Evolutionary conservation across 2,329 filamentous ascomycete genomes (phyloP).

Genomic region (Biscogniauxia sp.): DNA sequence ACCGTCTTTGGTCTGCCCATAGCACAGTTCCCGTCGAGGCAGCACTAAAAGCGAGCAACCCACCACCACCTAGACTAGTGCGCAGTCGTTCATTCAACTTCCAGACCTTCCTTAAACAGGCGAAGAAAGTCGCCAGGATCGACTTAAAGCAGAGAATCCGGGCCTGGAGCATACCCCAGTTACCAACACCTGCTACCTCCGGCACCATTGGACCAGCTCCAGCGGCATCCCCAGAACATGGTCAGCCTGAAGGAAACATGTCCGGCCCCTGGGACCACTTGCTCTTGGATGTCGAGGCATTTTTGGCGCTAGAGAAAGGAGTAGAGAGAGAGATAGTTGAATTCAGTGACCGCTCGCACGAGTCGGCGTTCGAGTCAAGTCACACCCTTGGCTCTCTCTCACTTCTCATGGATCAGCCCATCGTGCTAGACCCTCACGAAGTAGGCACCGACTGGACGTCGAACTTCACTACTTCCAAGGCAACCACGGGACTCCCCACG

Average conservation of each 20-base stretch:
- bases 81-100: slow-evolving; percentile 69
- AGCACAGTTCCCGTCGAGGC: slow-evolving; percentile 57
- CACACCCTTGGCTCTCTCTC: slow-evolving; percentile 64
- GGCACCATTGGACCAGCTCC: slow-evolving; percentile 38
- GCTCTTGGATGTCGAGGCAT: slow-evolving; percentile 60
- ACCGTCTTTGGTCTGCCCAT: slow-evolving; percentile 68
- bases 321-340: slow-evolving; percentile 63
- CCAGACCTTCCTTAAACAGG: slow-evolving; percentile 71
- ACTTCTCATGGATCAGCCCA: slow-evolving; percentile 68
- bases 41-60: slow-evolving; percentile 58
- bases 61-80: slow-evolving; percentile 63
- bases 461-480: slow-evolving; percentile 37
- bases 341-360: slow-evolving; percentile 66
- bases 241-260: slow-evolving; percentile 13
- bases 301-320: slow-evolving; percentile 60
- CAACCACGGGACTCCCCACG: slow-evolving; percentile 34
- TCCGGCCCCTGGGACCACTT: slow-evolving; percentile 43
- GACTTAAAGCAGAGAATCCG: slow-evolving; percentile 71
- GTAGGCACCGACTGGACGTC: slow-evolving; percentile 58
- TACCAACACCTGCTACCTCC: slow-evolving; percentile 36
- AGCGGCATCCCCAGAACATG: slow-evolving; percentile 23
- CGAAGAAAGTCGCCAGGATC: slow-evolving; percentile 68
- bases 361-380: slow-evolving; percentile 75
- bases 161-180: slow-evolving; percentile 64
- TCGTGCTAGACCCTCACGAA: slow-evolving; percentile 81